Conservation (phyloP, 1,284 basidiomycete genomes). For the Fomitopsis schrenkii region DNA sequence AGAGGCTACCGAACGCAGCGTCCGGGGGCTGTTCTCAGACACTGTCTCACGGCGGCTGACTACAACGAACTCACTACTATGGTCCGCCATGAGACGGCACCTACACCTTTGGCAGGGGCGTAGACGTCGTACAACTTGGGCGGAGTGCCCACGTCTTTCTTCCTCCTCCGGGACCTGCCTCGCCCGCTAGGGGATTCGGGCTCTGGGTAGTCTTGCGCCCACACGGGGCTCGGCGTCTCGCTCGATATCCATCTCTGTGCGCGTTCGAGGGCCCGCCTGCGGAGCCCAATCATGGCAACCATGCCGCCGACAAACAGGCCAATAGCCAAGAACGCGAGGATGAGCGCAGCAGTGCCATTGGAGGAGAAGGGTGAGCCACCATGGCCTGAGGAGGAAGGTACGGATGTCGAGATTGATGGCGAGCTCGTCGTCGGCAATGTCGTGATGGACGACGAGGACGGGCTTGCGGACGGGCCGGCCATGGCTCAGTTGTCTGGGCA, state of each 20-base stretch:
- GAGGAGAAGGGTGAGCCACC: slow-evolving; percentile 11
- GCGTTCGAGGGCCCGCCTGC: slow-evolving; percentile 13
- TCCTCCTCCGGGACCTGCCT: not conserved
- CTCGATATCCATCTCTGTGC: slow-evolving; percentile 5
- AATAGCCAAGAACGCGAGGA: slow-evolving; percentile 26
- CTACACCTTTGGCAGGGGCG: not conserved
- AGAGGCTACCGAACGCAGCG: slow-evolving; percentile 7
- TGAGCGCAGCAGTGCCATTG: slow-evolving; percentile 22
- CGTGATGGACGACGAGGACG: slow-evolving; percentile 4
- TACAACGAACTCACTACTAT: slow-evolving; percentile 16
- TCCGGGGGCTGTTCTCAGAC: not conserved
- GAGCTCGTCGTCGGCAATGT: slow-evolving; percentile 2
- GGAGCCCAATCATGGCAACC: slow-evolving; percentile 22
- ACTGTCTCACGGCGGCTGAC: not conserved
- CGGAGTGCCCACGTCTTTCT: slow-evolving; percentile 11
- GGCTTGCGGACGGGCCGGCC: slow-evolving; percentile 1
- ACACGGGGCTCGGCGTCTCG: slow-evolving; percentile 3
- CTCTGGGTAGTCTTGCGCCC: not conserved
- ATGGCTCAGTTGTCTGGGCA: not conserved
- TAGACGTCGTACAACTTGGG: slow-evolving; percentile 22
- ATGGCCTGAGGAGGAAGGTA: slow-evolving; percentile 5
- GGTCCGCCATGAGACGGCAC: slow-evolving; percentile 7
- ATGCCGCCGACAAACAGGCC: slow-evolving; percentile 24
- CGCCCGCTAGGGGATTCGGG: slow-evolving; percentile 1
- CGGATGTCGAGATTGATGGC: not conserved